Evolutionary conservation across 345 rosid species (phyloP), one percentile per base, ranked within the genome.

Genomic region (Ricinus communis): DNA sequence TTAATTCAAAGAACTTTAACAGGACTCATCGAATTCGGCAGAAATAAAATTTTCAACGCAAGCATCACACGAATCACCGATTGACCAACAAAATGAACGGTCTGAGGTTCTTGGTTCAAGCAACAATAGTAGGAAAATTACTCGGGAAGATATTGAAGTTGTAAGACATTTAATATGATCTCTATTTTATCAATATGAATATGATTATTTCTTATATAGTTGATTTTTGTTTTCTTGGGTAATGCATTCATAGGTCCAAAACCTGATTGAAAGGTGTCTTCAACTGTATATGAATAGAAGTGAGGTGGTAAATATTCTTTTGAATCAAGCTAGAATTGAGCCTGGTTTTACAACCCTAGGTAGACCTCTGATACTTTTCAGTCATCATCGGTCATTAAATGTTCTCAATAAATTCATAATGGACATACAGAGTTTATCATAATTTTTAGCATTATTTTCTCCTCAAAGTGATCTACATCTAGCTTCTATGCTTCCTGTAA

Each of bases 231-330:
- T 11, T 50, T 25, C 53, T 13, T 62, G 45, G 21, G 5, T 1
- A 13, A 11, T 25, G 27, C 30, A 30, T 36, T 53, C 66, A 43
- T 69, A 86, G 90, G 90, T 86, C 57, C 83, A 84, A 38, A 82
- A 86, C 72, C 68, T 86, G 78, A 86, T 86, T 31, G 90, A 86
- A 66, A 81, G 87, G 65, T 84, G 90, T 73, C 80, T 84, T 22
- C 87, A 84, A 70, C 53, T 84, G 64, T 84, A 84, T 75, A 84
- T 86, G 90, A 81, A 77, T 69, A 84, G 73, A 82, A 82, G 81
- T 27, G 87, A 86, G 65, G 85, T 79, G 47, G 79, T 84, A 28
- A 70, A 82, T 63, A 79, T 73, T 55, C 86, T 86, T 54, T 75
- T 68, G 60, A 63, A 66, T 40, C 76, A 67, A 38, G 86, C 83